These are phyloP conservation scores for Solanum etuberosum DNA, from an alignment of 257 asterid genomes.

Conservation along the genomic window DNA sequence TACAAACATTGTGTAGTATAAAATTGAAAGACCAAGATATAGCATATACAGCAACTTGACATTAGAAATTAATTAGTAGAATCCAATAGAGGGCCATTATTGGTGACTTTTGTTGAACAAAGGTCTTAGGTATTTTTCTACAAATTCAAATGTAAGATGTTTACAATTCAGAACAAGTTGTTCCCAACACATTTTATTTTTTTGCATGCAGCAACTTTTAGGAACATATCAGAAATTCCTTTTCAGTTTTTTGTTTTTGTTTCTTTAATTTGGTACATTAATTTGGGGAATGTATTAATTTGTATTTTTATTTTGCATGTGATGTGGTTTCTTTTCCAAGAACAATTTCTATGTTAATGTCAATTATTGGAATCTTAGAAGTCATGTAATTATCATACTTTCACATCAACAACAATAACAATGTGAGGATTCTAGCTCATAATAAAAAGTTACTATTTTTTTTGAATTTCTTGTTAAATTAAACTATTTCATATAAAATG, in stretches of 20 bases:
- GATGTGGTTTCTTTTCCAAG: neutral
- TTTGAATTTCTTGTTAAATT: too few relatives aligned
- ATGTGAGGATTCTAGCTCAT: neutral
- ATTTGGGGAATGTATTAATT: neutral
- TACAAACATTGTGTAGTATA: neutral
- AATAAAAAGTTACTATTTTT: neutral
- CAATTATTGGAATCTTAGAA: neutral
- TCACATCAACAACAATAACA: neutral
- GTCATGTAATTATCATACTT: neutral
- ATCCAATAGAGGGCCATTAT: neutral
- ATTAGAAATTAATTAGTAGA: neutral
- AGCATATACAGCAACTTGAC: neutral
- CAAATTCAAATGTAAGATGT: constrained; percentile 1
- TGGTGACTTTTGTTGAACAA: neutral
- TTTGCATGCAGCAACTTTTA: constrained; percentile 3
- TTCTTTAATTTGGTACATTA: neutral
- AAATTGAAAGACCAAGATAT: neutral
- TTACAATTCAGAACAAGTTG: constrained; percentile 19
- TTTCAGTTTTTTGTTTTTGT: neutral
- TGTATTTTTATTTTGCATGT: neutral
- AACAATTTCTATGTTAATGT: neutral
- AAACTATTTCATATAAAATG: too few relatives aligned
- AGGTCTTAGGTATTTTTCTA: neutral
- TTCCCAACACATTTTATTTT: neutral
- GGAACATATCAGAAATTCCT: constrained; percentile 3